Percentiles rank a stretch among this genome's conserved stretches.
These are phyloP conservation scores for Dalbergia oliveri DNA, from an alignment of 306 rosid genomes.

Conservation along the genomic window DNA sequence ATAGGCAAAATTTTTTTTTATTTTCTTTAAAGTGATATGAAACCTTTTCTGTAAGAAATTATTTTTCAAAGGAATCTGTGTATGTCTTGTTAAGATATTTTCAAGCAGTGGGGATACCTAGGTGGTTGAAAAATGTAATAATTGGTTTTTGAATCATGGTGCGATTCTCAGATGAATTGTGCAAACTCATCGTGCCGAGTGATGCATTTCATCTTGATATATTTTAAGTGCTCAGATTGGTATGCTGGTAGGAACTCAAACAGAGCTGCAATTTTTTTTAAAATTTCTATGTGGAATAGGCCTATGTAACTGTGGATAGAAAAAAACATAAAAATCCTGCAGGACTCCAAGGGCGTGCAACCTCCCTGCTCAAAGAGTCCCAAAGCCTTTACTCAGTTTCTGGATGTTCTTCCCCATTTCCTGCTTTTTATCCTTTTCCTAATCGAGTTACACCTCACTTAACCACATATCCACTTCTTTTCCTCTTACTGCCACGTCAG, in stretches of 20 bases:
- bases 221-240: background rate
- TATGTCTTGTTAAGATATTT: slow-evolving; percentile 13
- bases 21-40: background rate
- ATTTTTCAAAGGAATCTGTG: slow-evolving; percentile 2
- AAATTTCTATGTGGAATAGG: too few species aligned
- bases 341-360: too few species aligned
- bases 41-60: background rate
- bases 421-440: too few species aligned
- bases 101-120: background rate
- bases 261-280: too few species aligned
- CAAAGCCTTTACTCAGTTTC: too few species aligned
- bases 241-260: background rate
- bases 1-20: background rate
- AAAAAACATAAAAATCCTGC: too few species aligned
- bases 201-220: background rate
- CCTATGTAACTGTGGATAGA: too few species aligned
- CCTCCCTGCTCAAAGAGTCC: too few species aligned
- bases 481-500: background rate
- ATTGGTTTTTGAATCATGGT: background rate
- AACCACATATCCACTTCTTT: background rate
- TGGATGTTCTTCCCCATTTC: too few species aligned
- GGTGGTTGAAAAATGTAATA: slow-evolving; percentile 14
- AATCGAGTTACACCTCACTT: too few species aligned
- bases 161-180: slow-evolving; percentile 1
- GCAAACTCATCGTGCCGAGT: background rate